These are phyloP conservation scores for Boletus edulis DNA, from an alignment of 768 basidiomycete species.

Conservation along the genomic window DNA sequence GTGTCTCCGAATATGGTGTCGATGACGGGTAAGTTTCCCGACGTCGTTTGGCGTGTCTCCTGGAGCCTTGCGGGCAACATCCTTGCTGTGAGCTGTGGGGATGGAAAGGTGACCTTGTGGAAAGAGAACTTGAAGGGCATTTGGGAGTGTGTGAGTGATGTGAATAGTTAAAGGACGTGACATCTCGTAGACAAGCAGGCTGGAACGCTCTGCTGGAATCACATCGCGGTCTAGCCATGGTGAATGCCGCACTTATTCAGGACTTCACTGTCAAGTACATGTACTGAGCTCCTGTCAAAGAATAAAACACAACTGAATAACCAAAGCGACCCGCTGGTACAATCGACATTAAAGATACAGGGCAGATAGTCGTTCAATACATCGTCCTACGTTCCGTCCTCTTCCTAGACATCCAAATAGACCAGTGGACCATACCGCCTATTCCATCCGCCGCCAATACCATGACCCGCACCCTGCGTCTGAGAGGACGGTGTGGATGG, in stretches of 20 bases:
- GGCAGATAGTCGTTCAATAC: neutral
- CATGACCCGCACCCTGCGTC: neutral
- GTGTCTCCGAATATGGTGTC: slow-evolving; percentile 42
- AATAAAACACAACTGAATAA: too few relatives aligned
- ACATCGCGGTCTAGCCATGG: slow-evolving; percentile 40
- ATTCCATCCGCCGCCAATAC: slow-evolving; percentile 3
- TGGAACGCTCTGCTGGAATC: slow-evolving; percentile 46
- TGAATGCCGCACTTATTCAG: too few relatives aligned
- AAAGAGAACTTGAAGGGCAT: slow-evolving; percentile 94
- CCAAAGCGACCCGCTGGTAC: too few relatives aligned
- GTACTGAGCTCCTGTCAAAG: too few relatives aligned
- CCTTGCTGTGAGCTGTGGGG: slow-evolving; percentile 94
- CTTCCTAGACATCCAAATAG: neutral
- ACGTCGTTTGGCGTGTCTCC: slow-evolving; percentile 98
- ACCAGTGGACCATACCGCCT: slow-evolving; percentile 3
- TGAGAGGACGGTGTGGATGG: slow-evolving; percentile 4
- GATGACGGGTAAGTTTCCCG: slow-evolving; percentile 81
- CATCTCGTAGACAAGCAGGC: slow-evolving; percentile 33
- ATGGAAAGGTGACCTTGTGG: slow-evolving; percentile 97
- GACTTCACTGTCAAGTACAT: too few relatives aligned
- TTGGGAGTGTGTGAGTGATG: slow-evolving; percentile 97
- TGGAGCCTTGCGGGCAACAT: slow-evolving; percentile 98
- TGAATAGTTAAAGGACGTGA: slow-evolving; percentile 61
- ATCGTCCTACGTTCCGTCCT: neutral
- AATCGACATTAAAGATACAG: too few relatives aligned